Base-by-base conservation (phyloP, 139 green algal genomes). In the Tetradesmus lagerheimii region DNA sequence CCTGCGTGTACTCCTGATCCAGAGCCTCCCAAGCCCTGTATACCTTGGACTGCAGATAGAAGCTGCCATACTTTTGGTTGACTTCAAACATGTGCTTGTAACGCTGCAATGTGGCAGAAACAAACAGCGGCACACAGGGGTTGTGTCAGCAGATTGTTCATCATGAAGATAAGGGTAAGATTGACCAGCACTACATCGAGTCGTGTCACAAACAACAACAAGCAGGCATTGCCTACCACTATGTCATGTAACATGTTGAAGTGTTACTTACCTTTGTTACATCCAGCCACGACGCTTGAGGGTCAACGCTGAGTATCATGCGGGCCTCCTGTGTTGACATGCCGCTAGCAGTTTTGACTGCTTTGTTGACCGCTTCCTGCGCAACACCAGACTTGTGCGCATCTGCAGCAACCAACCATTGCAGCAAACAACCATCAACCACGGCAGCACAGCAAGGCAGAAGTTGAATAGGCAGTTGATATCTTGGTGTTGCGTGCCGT, bases 41-140 rank as follows among this genome's bases (percentile, higher is more conserved):
- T 4, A 98, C 95, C 92, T 98, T 99, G 71, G 94, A 97, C 92
- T 98, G 94, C 62, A 99, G 89, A 93, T 99, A 99, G 92, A 99
- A 99, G 20, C 95, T 96, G 25, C 97, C 97, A 64, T 94, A 84
- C 94, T 98, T 95, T 92, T 99, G 95, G 91, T 99, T 99, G 9
- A 92, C 91, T 9, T 95, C 92, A 67, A 96, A 97, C 83, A 99
- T 84, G 88, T 98, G 94, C 78, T 98, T 93, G 82, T 97, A 99
- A 74, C 94, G 94, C 93, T 96, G 78, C 37, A 45, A 31, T 0
- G 53, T 12, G 86, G 34, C 4, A 47, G 27, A 29, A 29, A 64
- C 88, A 62, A 14, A 12, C 18, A 66, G 57, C 23, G n/a, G n/a
- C 27, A 81, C n/a, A n/a, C n/a, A n/a, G n/a, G n/a, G n/a, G n/a